Evolutionary conservation across 1,139 yeast species (phyloP).

Genomic region (Geotrichum histeridarum): DNA sequence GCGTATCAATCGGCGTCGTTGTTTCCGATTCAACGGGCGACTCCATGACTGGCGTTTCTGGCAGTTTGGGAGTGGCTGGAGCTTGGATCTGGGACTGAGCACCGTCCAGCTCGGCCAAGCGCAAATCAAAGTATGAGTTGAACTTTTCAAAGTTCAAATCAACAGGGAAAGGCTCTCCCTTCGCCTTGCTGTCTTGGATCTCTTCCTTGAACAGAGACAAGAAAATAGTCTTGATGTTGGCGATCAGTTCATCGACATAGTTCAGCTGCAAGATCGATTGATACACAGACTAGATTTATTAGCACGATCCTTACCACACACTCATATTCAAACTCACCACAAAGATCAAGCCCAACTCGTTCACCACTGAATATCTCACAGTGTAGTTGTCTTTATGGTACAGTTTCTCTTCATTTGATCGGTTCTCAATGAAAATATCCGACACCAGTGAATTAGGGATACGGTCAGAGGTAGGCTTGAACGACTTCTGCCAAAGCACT

Average conservation of each 20-base stretch:
- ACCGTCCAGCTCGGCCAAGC: slow-evolving; percentile 30
- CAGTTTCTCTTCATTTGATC: slow-evolving; percentile 18
- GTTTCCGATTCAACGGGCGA: slow-evolving; percentile 16
- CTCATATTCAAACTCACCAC: slow-evolving; percentile 25
- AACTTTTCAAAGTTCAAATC: slow-evolving; percentile 31
- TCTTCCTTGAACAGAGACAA: slow-evolving; percentile 31
- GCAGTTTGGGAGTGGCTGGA: background rate
- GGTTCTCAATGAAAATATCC: slow-evolving; percentile 44
- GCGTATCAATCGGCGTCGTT: slow-evolving; percentile 12
- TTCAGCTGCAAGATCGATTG: slow-evolving; percentile 37
- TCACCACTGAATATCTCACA: slow-evolving; percentile 37
- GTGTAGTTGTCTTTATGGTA: slow-evolving; percentile 36
- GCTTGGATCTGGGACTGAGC: slow-evolving; percentile 2
- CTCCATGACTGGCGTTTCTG: slow-evolving; percentile 1
- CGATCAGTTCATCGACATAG: slow-evolving; percentile 36
- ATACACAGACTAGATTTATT: slow-evolving; percentile 28
- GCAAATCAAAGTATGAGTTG: slow-evolving; percentile 34
- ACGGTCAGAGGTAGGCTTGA: slow-evolving; percentile 37
- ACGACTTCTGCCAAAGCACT: slow-evolving; percentile 50
- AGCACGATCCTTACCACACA: background rate
- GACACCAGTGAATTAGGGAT: slow-evolving; percentile 50
- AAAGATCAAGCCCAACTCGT: slow-evolving; percentile 36
- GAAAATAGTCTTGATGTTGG: slow-evolving; percentile 36
- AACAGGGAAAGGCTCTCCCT: slow-evolving; percentile 20
- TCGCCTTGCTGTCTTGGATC: slow-evolving; percentile 22